Evolutionary conservation across 345 rosid species (phyloP).

Genomic region (Arabidopsis suecica): DNA sequence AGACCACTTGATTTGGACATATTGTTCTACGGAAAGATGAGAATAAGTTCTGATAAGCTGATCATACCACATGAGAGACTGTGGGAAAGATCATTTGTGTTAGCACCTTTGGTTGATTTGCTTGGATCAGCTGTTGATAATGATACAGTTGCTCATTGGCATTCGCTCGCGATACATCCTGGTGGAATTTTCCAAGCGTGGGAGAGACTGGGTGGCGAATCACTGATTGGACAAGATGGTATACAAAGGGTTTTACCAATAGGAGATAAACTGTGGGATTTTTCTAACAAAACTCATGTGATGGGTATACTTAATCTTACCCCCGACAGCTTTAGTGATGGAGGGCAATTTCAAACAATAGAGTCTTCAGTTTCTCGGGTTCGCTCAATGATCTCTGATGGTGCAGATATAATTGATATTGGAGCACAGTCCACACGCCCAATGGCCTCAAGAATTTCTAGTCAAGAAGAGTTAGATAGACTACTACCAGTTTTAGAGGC

Average conservation of each 20-base stretch:
- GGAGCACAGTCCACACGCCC: conserved; percentile 96
- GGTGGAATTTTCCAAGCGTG: conserved; percentile 68
- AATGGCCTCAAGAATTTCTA: conserved; percentile 70
- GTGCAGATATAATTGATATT: conserved; percentile 83
- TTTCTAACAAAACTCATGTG: conserved; percentile 66
- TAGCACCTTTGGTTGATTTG: conserved; percentile 90
- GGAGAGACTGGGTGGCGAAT: conserved; percentile 84
- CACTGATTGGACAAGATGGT: conserved; percentile 72
- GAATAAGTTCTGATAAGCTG: conserved; percentile 61
- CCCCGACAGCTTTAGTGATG: conserved; percentile 96
- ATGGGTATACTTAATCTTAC: conserved; percentile 96
- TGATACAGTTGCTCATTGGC: conserved; percentile 83
- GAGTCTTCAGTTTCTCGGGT: conserved; percentile 80
- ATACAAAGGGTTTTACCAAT: conserved; percentile 84
- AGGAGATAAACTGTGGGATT: conserved; percentile 78
- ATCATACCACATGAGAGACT: conserved; percentile 85
- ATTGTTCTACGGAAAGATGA: conserved; percentile 79
- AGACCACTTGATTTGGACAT: conserved; percentile 92
- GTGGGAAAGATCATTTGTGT: conserved; percentile 90
- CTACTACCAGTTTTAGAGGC: conserved; percentile 76
- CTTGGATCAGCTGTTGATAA: conserved; percentile 68
- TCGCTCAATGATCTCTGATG: conserved; percentile 68
- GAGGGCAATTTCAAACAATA: conserved; percentile 68
- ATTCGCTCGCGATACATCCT: conserved; percentile 60
- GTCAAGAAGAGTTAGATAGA: conserved; percentile 76